Evolutionary conservation across 148 eudicot species (phyloP).

Genomic region (Camellia granthamiana): DNA sequence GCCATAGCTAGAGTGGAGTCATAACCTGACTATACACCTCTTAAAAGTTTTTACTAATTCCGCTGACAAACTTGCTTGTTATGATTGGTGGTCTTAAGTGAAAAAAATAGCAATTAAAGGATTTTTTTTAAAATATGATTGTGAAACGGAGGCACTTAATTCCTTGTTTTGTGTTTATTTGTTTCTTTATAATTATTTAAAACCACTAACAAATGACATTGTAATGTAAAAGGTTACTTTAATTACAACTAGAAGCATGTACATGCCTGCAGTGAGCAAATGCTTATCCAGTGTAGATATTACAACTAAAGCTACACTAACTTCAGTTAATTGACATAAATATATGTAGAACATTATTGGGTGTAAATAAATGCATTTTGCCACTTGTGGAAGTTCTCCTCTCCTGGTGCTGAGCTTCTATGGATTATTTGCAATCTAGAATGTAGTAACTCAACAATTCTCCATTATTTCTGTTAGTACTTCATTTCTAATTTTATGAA

Average conservation of each 20-base stretch:
- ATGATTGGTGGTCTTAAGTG: not conserved
- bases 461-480: not conserved
- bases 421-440: not conserved
- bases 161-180: not conserved
- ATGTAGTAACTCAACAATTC: not conserved
- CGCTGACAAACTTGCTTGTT: not conserved
- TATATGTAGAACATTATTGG: not conserved
- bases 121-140: not conserved
- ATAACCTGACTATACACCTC: not conserved
- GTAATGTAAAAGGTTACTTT: not conserved
- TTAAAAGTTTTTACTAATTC: not conserved
- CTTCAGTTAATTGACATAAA: not conserved
- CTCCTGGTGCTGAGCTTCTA: not conserved
- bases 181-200: not conserved
- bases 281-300: not conserved
- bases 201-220: not conserved
- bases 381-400: not conserved
- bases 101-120: not conserved
- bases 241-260: not conserved
- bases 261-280: not conserved
- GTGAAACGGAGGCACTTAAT: not conserved
- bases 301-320: not conserved
- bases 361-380: not conserved
- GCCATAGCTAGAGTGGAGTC: not conserved
- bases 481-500: constrained; percentile 14